Base-by-base conservation (phyloP, 208 protist genomes). In the Trypanosoma caninum region DNA sequence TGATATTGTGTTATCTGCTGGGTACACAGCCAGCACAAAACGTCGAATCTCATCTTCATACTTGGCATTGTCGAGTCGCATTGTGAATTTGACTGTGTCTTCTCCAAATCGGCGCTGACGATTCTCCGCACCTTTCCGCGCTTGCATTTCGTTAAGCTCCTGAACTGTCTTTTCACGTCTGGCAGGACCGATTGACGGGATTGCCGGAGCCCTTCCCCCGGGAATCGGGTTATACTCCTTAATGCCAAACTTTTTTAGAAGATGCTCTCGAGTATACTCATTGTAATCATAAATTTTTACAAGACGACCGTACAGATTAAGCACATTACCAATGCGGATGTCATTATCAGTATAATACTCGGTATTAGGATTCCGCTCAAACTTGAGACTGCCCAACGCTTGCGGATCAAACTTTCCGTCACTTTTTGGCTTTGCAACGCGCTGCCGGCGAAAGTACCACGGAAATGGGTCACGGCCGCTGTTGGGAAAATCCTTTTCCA, bases 381-480 rank as follows among this genome's bases (percentile, higher is more conserved):
- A 96, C 16, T 88, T 95, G 41, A 95, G 73, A 55, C 97, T 98
- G 53, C 92, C 84, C 1, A 99, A 78, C n/a, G 97, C 89, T 37
- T 80, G 66, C 13, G 80, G 84, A 59, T 85, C 82, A 59, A 87
- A 84, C 69, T 63, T 80, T 23, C 76, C 82, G 25, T 52, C 57
- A 35, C 85, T 80, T 16, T 82, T 87, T 13, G 82, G 73, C 61
- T 80, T 92, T 14, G 69, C 83, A 25, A 94, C 82, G 54, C 90
- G 90, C 64, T 97, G 86, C 16, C 93, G 78, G 57, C 94, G 91
- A 45, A 99, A 86, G 76, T 99, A 98, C 34, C 79, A 83, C 42
- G 97, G 96, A 76, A 98, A 98, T 13, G 95, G 95, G 63, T 99
- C 97, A 44, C 96, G 87, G 7, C 98, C 98, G 52, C 84, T 95